These are phyloP conservation scores for Sporobolus alterniflorus DNA, from an alignment of 202 grass and related monocot genomes.

Conservation along the genomic window DNA sequence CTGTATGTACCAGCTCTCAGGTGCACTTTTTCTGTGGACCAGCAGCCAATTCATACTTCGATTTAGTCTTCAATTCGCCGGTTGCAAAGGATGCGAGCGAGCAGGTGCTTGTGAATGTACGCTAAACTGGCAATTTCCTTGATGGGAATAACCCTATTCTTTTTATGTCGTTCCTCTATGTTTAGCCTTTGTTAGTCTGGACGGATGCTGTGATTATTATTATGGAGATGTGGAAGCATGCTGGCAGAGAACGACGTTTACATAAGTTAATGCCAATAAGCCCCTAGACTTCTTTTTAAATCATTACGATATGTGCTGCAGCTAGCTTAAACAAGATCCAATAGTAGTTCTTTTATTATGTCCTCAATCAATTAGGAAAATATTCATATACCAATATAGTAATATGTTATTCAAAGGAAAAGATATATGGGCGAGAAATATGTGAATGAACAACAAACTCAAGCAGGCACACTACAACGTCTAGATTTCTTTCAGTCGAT, in stretches of 20 bases:
- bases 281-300: constrained; percentile 8
- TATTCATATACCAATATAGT: not conserved
- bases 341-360: constrained; percentile 25
- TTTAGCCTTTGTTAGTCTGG: constrained; percentile 25
- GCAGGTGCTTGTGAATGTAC: not conserved
- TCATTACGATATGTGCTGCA: not conserved
- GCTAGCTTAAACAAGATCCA: constrained; percentile 47
- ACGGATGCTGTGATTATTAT: constrained; percentile 32
- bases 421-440: not conserved
- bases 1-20: not conserved
- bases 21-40: constrained; percentile 7
- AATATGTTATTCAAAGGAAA: not conserved
- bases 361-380: not conserved
- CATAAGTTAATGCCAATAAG: constrained; percentile 4
- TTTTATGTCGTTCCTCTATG: not conserved
- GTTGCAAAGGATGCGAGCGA: constrained; percentile 24
- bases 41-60: not conserved
- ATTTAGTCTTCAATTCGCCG: not conserved
- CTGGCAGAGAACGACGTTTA: constrained; percentile 46
- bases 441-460: not conserved
- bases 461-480: no score
- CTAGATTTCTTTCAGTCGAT: no score
- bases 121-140: constrained; percentile 14
- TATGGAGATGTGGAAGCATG: constrained; percentile 22
- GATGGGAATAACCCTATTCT: not conserved